Conservation (phyloP, 331 rosid genomes). For the Erythrophleum ivorense region DNA sequence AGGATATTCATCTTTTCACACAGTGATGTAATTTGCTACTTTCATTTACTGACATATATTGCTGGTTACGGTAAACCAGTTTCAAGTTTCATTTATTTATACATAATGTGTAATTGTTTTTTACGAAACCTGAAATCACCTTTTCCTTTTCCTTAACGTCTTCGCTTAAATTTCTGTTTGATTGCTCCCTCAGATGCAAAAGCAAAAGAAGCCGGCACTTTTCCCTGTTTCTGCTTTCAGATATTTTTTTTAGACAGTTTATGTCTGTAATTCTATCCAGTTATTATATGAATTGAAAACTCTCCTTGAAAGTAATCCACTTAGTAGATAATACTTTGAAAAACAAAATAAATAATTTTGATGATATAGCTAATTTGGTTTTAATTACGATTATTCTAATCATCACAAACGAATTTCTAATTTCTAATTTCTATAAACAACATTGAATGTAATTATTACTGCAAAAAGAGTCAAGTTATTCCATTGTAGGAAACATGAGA, state of each 20-base stretch:
- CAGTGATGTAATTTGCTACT: constrained; percentile 13
- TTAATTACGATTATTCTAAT: too few relatives aligned
- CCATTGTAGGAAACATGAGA: too few relatives aligned
- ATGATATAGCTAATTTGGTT: too few relatives aligned
- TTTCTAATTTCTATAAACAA: too few relatives aligned
- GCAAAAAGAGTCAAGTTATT: too few relatives aligned
- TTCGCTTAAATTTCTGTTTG: neutral
- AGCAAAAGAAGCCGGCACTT: neutral
- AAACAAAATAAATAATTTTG: too few relatives aligned
- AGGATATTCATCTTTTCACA: neutral
- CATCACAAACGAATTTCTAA: too few relatives aligned
- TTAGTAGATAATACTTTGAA: too few relatives aligned
- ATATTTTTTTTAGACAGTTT: neutral
- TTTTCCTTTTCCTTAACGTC: neutral
- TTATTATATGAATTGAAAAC: neutral
- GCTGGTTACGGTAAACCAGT: neutral
- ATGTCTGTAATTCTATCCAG: neutral
- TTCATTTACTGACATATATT: neutral
- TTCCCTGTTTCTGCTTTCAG: too few relatives aligned
- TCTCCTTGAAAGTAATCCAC: neutral
- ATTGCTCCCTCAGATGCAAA: neutral
- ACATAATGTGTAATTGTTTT: neutral
- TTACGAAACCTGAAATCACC: neutral
- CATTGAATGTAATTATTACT: too few relatives aligned
- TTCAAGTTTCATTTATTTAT: constrained; percentile 11